Evolutionary conservation across 192 early-diverging fungal genomes (phyloP), one percentile per base, ranked within the genome.

Genomic region (Backusella macrospora): DNA sequence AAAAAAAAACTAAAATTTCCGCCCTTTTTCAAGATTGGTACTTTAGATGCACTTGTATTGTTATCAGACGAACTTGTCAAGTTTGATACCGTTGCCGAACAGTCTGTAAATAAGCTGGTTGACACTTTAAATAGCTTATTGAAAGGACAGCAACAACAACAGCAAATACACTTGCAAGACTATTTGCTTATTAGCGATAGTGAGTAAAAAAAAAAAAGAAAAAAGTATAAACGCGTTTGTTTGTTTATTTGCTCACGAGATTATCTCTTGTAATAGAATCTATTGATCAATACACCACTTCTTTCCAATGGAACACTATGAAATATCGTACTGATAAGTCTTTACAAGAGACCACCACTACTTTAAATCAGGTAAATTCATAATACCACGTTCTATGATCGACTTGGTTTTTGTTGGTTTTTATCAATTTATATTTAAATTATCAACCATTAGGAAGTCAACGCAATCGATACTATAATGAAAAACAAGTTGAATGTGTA

Each of bases 271-370:
- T 37, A 7, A 68, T 75, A 96, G 95, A 96, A 86, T 80, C 88
- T 65, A 88, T 98, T 43, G 96, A 96, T 80, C 84, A 93, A 55
- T 99, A 93, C 72, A 81, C 99, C 15, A 88, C 89, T 70, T 84
- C 87, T 26, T 99, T 99, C 77, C 85, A 92, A 71, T 99, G 98
- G 98, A 95, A 99, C 80, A 93, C 91, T 16, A 92, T 97, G 90
- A 98, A 98, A 83, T 99, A 96, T 81, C 86, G 98, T 52, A 90
- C 91, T 2, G 98, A 99, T 82, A 95, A 96, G 81, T 88, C 94
- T 7, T 82, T 99, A 75, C 83, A 88, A 63, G 98, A 99, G 77
- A 87, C 97, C 26, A 82, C 92, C 0, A 86, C 91, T 39, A 81
- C 90, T 74, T 89, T 99, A 46, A 84, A 89, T 29, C 92, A 96